Evolutionary conservation across 768 basidiomycete species (phyloP).

Genomic region (Suillus sp.): DNA sequence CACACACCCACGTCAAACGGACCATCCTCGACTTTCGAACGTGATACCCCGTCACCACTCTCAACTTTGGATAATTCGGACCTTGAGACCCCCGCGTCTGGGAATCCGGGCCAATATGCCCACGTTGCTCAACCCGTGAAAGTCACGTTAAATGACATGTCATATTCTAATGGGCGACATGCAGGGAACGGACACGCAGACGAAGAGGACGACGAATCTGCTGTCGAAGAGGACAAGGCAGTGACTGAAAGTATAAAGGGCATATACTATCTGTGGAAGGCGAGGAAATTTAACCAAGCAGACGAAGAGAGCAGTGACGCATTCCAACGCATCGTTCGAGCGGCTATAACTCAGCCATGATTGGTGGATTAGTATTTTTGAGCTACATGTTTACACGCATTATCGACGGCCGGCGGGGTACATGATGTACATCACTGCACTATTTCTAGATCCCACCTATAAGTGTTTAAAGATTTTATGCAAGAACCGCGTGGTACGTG

Average conservation of each 20-base stretch:
- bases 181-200: background rate
- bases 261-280: constrained; percentile 62
- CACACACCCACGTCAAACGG: constrained; percentile 17
- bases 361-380: constrained; percentile 1
- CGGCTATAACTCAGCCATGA: constrained; percentile 28
- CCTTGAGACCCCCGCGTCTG: constrained; percentile 26
- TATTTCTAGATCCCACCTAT: background rate
- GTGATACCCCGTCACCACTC: constrained; percentile 18
- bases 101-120: constrained; percentile 16
- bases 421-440: background rate
- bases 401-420: background rate
- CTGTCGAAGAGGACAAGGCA: constrained; percentile 38
- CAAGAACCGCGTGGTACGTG: background rate
- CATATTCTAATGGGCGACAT: constrained; percentile 13
- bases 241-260: constrained; percentile 56
- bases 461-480: background rate
- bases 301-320: constrained; percentile 26
- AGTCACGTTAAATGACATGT: constrained; percentile 18
- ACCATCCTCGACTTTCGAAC: constrained; percentile 9
- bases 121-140: constrained; percentile 18
- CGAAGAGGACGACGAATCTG: background rate
- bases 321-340: constrained; percentile 39
- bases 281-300: constrained; percentile 31
- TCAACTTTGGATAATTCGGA: constrained; percentile 27
- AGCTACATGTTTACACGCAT: constrained; percentile 3